Conservation (phyloP, 2,329 filamentous ascomycete genomes). For the Cladosporium oxysporum region DNA sequence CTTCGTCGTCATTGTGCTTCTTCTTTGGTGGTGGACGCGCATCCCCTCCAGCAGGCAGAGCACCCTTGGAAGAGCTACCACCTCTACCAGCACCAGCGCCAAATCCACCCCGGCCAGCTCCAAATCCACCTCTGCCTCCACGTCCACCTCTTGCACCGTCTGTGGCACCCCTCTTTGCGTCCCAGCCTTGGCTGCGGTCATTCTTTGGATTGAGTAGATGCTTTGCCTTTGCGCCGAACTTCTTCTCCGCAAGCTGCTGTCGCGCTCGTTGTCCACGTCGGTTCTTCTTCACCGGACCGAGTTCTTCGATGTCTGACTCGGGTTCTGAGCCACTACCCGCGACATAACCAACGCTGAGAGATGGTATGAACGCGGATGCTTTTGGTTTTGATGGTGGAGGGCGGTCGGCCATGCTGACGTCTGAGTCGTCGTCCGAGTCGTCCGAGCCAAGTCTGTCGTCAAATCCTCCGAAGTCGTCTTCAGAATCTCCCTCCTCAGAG, state of each 20-base stretch:
- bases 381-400: conserved; percentile 25
- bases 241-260: conserved; percentile 78
- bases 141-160: conserved; percentile 23
- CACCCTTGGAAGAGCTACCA: background rate
- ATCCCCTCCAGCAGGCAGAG: conserved; percentile 2
- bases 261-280: conserved; percentile 75
- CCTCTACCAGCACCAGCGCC: conserved; percentile 5
- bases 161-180: conserved; percentile 58
- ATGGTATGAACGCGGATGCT: conserved; percentile 68
- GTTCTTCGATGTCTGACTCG: conserved; percentile 53
- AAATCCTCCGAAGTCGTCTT: conserved; percentile 41
- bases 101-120: conserved; percentile 14
- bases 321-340: conserved; percentile 72
- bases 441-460: conserved; percentile 42
- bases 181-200: conserved; percentile 57
- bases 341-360: conserved; percentile 79
- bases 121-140: conserved; percentile 14
- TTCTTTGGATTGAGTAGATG: conserved; percentile 56
- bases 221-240: conserved; percentile 70
- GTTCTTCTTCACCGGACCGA: conserved; percentile 65
- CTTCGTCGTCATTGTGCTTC: conserved; percentile 48
- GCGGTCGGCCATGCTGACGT: conserved; percentile 12
- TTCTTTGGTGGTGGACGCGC: conserved; percentile 28
- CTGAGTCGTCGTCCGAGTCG: conserved; percentile 29
- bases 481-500: conserved; percentile 26